Conservation (phyloP, 2,329 filamentous ascomycete species). For the Aureobasidium uvarum region DNA sequence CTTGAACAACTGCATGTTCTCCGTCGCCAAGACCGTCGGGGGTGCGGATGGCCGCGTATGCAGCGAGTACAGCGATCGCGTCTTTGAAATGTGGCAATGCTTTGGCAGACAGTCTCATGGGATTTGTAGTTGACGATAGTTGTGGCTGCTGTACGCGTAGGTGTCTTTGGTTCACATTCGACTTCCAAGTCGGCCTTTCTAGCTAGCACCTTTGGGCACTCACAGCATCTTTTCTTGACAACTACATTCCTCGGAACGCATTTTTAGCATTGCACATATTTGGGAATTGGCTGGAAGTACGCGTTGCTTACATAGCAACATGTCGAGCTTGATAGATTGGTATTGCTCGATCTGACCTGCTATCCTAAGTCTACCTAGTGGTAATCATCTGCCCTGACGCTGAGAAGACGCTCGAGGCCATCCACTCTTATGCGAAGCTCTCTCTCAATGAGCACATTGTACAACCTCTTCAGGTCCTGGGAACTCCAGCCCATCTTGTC, state of each 20-base stretch:
- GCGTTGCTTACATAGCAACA: not conserved
- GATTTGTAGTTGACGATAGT: no score
- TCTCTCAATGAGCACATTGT: slow-evolving; percentile 60
- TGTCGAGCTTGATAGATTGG: not conserved
- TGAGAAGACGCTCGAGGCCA: slow-evolving; percentile 18
- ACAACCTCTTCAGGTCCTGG: slow-evolving; percentile 54
- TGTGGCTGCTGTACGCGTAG: not conserved
- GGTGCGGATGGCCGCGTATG: not conserved
- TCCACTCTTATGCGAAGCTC: slow-evolving; percentile 52
- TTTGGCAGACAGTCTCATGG: not conserved
- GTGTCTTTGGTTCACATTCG: no score
- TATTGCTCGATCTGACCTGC: not conserved
- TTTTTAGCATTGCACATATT: not conserved
- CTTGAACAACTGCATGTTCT: not conserved
- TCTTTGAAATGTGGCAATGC: not conserved
- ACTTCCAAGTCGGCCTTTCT: not conserved
- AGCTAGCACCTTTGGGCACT: not conserved
- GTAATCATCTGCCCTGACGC: not conserved
- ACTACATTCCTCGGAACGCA: not conserved
- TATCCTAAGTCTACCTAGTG: not conserved
- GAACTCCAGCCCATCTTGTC: slow-evolving; percentile 40
- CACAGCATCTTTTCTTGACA: not conserved
- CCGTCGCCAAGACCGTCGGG: not conserved
- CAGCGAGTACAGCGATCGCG: not conserved
- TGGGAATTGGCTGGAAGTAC: not conserved